phyloP scores from a whole-genome alignment of 306 rosid species.

The Quercus glauca region DNA sequence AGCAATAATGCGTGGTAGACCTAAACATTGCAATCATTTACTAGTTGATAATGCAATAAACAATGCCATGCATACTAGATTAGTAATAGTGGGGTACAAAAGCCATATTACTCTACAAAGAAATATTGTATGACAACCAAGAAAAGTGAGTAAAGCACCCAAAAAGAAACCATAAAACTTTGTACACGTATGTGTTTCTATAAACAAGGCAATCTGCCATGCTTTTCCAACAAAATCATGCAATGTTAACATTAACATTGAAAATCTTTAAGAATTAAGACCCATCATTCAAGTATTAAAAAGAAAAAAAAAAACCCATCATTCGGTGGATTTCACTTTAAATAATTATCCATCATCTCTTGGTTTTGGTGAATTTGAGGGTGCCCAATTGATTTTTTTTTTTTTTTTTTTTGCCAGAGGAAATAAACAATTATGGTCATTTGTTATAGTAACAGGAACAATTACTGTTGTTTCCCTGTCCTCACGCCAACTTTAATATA shows the following conservation, averaged over 20 bases:
- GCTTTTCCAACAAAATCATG: background rate
- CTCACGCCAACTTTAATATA: background rate
- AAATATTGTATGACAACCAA: background rate
- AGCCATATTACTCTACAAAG: background rate
- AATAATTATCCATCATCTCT: background rate
- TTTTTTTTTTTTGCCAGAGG: background rate
- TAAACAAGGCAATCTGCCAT: background rate
- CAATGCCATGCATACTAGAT: background rate
- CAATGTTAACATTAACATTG: background rate
- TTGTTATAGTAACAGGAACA: no score
- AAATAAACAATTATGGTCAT: background rate
- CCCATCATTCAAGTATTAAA: background rate
- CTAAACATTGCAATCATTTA: background rate
- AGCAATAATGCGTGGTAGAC: background rate
- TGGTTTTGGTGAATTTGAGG: background rate
- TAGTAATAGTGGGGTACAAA: background rate
- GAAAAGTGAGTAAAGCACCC: background rate
- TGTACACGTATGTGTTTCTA: background rate
- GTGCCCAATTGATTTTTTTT: background rate
- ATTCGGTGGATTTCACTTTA: background rate
- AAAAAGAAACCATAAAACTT: background rate
- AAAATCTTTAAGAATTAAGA: background rate
- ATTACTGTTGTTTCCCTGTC: background rate
- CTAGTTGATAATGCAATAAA: conserved; percentile 1
- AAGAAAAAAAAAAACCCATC: background rate